A percentile compares a stretch with the other conserved stretches of the same genome.
Evolutionary conservation across 768 basidiomycete genomes (phyloP).

Genomic region (Mycena vitilis): DNA sequence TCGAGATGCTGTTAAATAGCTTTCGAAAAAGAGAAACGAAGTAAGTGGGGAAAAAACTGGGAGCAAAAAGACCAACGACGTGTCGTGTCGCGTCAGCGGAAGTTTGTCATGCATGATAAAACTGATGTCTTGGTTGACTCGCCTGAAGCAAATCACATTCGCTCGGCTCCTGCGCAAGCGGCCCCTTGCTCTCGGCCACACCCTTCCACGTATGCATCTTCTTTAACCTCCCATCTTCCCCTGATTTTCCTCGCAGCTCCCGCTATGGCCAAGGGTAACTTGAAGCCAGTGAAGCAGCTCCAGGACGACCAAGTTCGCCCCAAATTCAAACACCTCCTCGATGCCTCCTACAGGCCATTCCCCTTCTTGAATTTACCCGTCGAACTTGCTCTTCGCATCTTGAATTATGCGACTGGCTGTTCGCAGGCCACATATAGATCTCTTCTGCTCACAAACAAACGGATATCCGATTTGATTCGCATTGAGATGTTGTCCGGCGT

Average conservation of each 20-base stretch:
- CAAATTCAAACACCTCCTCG: constrained; percentile 15
- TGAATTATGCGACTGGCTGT: constrained; percentile 16
- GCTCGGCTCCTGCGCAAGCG: background rate
- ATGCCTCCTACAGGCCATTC: constrained; percentile 11
- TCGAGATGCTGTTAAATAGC: too few species aligned
- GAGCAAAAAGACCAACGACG: too few species aligned
- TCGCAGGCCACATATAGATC: constrained; percentile 32
- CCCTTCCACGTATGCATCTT: background rate
- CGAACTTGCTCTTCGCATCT: constrained; percentile 28
- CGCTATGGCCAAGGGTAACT: background rate
- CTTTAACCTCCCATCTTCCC: background rate
- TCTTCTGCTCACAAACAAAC: constrained; percentile 26
- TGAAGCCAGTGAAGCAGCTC: too few species aligned
- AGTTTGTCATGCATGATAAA: too few species aligned
- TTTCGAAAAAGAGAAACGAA: too few species aligned
- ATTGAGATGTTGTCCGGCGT: constrained; percentile 24
- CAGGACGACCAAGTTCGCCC: constrained; percentile 18
- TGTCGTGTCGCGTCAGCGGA: too few species aligned
- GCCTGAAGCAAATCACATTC: background rate
- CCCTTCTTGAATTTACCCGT: constrained; percentile 22
- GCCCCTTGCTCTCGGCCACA: background rate
- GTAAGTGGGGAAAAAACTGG: too few species aligned
- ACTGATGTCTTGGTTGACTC: background rate
- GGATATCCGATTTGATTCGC: constrained; percentile 17
- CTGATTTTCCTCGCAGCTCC: background rate